Base-by-base conservation (phyloP, 495 filamentous ascomycete species). In the Trichoderma orchidacearum region DNA sequence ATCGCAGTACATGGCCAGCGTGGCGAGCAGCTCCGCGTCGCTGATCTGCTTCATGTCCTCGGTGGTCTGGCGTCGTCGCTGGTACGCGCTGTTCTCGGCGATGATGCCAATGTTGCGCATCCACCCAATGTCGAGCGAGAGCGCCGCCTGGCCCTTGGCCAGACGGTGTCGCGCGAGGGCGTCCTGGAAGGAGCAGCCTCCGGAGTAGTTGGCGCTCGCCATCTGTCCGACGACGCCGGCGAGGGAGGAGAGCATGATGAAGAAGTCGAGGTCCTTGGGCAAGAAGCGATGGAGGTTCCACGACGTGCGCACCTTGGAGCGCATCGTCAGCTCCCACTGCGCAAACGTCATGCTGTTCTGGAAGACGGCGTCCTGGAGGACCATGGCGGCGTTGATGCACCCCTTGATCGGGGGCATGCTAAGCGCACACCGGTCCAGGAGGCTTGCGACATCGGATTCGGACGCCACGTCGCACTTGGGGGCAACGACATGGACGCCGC, bases 171-270 rank as follows among this genome's bases (percentile, higher is more conserved):
- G 66, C 0, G 69, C 70, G 17, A 79, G 64, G 0, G 75, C 70
- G 50, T 79, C 80, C 12, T 80, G 70, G 66, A 75, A 84, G 0
- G 78, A 72, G 63, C 80, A 81, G n/a, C 75, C 79, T 0, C 75
- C 79, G 1, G 77, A 70, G 57, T 85, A 85, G 31, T 80, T 79
- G 21, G 76, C 69, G 60, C 85, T 81, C 0, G 71, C 72, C 30
- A 69, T 38, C 57, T 65, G 74, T 2, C 82, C 81, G 31, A 77
- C 62, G 5, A 77, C 64, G 23, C 74, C 79, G 8, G 75, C 66
- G 1, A 80, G 62, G 1, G 82, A 85, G 12, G 78, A 80, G 2
- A 83, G 64, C 21, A 73, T 67, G 35, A 83, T 62, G 60, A 85
- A 83, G 66, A 85, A 85, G 58, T 83, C 81, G 0, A 85, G 68